These are phyloP conservation scores for Fagus crenata DNA, from an alignment of 306 rosid species.

Conservation along the genomic window DNA sequence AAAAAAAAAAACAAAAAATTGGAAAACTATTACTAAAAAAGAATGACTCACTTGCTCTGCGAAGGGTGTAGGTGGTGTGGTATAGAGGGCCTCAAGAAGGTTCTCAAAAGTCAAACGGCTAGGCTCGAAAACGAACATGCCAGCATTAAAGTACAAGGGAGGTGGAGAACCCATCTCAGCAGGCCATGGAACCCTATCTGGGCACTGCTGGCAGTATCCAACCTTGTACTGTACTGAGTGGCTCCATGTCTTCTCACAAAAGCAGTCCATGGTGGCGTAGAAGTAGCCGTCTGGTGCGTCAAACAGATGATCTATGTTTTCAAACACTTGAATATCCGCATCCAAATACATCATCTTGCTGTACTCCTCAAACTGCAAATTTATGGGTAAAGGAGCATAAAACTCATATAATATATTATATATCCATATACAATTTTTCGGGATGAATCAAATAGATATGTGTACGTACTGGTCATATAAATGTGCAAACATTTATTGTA, in stretches of 20 bases:
- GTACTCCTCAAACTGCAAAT: constrained; percentile 54
- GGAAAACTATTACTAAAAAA: neutral
- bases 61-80: constrained; percentile 53
- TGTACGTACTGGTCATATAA: too few species aligned
- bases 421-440: too few species aligned
- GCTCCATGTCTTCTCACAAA: constrained; percentile 68
- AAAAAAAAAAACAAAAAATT: neutral
- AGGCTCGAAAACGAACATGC: constrained; percentile 67
- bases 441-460: too few species aligned
- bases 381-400: neutral
- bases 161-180: constrained; percentile 50
- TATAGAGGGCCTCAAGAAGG: constrained; percentile 48
- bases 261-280: constrained; percentile 68
- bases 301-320: constrained; percentile 58
- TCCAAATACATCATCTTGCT: constrained; percentile 67
- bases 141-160: constrained; percentile 64
- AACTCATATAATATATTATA: neutral
- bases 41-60: constrained; percentile 53
- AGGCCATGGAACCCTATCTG: constrained; percentile 56
- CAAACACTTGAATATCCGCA: constrained; percentile 69
- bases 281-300: constrained; percentile 47
- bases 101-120: constrained; percentile 35
- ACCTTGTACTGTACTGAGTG: constrained; percentile 47
- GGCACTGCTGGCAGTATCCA: constrained; percentile 71
- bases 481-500: too few species aligned